Evolutionary conservation across 1,139 yeast species (phyloP).

Genomic region (Taphrina wiesneri): DNA sequence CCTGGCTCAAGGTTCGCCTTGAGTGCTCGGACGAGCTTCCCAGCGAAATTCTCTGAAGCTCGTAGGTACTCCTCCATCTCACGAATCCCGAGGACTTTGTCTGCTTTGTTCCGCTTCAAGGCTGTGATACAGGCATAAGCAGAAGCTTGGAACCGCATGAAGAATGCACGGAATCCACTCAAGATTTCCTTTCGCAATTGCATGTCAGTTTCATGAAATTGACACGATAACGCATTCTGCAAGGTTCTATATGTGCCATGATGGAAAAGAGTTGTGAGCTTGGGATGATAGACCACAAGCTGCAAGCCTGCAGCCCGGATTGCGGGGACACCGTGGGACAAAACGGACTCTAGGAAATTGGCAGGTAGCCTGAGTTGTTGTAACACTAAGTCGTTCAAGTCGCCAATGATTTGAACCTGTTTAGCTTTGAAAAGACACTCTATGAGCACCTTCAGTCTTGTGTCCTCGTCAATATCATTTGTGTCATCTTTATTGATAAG

Average conservation of each 20-base stretch:
- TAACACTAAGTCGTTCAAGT: neutral
- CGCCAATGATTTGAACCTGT: constrained; percentile 6
- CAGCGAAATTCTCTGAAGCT: constrained; percentile 13
- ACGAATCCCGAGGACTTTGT: too few relatives aligned
- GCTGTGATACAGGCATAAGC: neutral
- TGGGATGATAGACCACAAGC: constrained; percentile 19
- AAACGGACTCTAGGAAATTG: neutral
- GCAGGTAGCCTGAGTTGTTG: constrained; percentile 10
- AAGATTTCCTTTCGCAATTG: constrained; percentile 18
- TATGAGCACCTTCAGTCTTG: neutral
- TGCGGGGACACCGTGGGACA: constrained; percentile 10
- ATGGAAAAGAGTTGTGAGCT: constrained; percentile 9
- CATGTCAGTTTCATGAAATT: constrained; percentile 32
- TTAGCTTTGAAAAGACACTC: constrained; percentile 16
- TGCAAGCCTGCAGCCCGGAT: constrained; percentile 26
- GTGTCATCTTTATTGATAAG: neutral
- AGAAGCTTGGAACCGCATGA: constrained; percentile 28
- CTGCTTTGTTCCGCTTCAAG: neutral
- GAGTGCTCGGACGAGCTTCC: constrained; percentile 19
- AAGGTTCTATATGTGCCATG: neutral
- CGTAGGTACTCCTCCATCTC: neutral
- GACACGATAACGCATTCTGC: constrained; percentile 12
- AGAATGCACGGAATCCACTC: constrained; percentile 23
- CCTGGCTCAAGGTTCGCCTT: constrained; percentile 34
- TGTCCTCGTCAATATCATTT: neutral